Percentiles rank a stretch among this genome's conserved stretches.
Conservation (phyloP, 2,329 filamentous ascomycete species). For the Scytalidium lignicola region DNA sequence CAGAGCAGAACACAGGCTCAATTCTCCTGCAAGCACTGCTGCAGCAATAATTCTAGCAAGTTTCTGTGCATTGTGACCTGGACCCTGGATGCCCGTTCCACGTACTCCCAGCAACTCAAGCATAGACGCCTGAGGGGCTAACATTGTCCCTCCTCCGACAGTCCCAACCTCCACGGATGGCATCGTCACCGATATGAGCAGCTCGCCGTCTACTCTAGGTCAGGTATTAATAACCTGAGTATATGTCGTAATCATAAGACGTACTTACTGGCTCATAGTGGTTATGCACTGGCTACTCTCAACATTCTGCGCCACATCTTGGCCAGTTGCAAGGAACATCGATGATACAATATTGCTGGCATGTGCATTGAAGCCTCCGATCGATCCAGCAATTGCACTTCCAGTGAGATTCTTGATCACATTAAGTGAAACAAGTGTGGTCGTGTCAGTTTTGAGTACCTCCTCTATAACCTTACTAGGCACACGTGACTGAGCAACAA, state of each 20-base stretch:
- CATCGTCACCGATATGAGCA: conserved; percentile 95
- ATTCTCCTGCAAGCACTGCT: conserved; percentile 78
- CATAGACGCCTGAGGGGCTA: conserved; percentile 91
- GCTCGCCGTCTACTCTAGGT: conserved; percentile 58
- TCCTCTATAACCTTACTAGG: conserved; percentile 75
- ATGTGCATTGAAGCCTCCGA: conserved; percentile 94
- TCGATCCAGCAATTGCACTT: conserved; percentile 86
- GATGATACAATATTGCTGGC: conserved; percentile 94
- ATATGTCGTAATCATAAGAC: too few species aligned
- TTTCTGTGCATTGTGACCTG: conserved; percentile 80
- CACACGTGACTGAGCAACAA: conserved; percentile 93
- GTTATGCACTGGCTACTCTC: conserved; percentile 96
- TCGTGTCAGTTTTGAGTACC: conserved; percentile 86
- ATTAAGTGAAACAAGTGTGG: conserved; percentile 86
- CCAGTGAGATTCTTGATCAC: conserved; percentile 90
- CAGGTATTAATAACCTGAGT: too few species aligned
- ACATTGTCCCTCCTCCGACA: conserved; percentile 87
- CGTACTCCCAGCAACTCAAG: conserved; percentile 88
- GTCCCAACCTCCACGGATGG: conserved; percentile 93
- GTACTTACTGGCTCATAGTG: conserved; percentile 91
- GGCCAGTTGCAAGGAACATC: conserved; percentile 86
- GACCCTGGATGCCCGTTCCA: conserved; percentile 77
- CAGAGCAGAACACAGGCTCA: conserved; percentile 81
- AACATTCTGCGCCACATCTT: conserved; percentile 93
- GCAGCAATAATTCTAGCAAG: conserved; percentile 82